Conservation (phyloP, 495 filamentous ascomycete genomes). For the Thermothielavioides terrestris region DNA sequence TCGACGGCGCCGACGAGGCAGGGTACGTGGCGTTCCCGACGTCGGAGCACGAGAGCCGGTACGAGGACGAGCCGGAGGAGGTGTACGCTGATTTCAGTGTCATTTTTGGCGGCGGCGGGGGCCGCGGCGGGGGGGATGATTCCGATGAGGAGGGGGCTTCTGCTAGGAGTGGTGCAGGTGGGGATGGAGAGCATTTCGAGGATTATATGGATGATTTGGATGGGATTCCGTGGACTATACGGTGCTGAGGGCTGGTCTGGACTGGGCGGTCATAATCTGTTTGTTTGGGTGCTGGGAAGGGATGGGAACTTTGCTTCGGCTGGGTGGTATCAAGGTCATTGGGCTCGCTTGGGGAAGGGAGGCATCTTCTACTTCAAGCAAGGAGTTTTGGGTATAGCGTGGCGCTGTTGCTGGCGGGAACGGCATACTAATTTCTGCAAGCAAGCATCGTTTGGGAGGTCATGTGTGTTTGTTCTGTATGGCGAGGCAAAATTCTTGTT, state of each 20-base stretch:
- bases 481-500: background rate
- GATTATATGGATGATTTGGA: constrained; percentile 30
- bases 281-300: background rate
- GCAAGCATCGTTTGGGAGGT: background rate
- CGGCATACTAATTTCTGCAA: too few species aligned
- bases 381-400: too few species aligned
- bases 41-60: constrained; percentile 36
- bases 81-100: constrained; percentile 43
- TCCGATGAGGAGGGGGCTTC: constrained; percentile 11
- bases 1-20: constrained; percentile 16
- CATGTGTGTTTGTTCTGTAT: background rate
- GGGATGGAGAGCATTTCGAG: constrained; percentile 18
- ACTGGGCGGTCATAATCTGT: background rate
- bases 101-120: constrained; percentile 30
- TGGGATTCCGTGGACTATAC: constrained; percentile 31
- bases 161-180: constrained; percentile 9
- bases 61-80: constrained; percentile 20
- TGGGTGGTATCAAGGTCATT: background rate
- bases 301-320: background rate
- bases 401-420: too few species aligned
- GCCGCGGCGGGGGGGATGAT: constrained; percentile 10
- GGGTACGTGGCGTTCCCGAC: constrained; percentile 35
- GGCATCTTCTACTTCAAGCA: too few species aligned
- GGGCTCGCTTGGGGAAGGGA: too few species aligned
- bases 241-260: constrained; percentile 22